Base-by-base conservation (phyloP, 345 rosid species). In the Reutealis trisperma region DNA sequence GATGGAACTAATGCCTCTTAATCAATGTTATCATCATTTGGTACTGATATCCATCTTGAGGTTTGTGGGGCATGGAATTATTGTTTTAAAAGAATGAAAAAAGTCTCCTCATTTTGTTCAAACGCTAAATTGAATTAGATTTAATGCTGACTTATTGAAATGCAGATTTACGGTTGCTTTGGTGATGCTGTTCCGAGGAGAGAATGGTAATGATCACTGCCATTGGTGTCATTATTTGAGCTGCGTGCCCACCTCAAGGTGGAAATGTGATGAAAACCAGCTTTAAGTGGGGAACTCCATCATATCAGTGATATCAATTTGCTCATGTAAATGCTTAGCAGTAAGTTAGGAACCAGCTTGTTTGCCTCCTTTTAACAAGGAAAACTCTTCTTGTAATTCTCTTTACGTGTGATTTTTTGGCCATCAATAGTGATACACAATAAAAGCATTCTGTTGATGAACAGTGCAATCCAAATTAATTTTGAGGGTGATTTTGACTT, bases 201-300 rank as follows among this genome's bases (percentile, higher is more conserved):
- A 71, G 70, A 81, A 81, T 67, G 83, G 80, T 8, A 76, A 81
- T 14, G 77, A 81, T 34, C 77, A 4, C 25, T 81, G 84, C 75
- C 70, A 42, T 67, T 81, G 84, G 84, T 81, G 84, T 63, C 80
- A 81, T 65, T 81, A 81, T 27, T 69, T 81, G 72, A 81, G 72
- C 75, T 81, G 81, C 18, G 80, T 81, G 7, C 84, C 84, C 0
- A 77, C 84, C 19, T 72, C 78, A 15, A 77, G 74, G 32, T 81
- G 84, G 84, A 67, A 52, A 0, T 77, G 81, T 70, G 25, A 76
- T 27, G 78, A 69, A 37, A 70, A 75, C 75, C 44, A 69, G 22
- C 47, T 62, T 6, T 67, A 73, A 69, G 14, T 8, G 30, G 5
- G 25, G 11, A 19, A 41, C 9, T n/a, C n/a, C 7, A 21, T 9